Percentiles rank a stretch among this genome's conserved stretches.
These are phyloP conservation scores for Termitomyces sp. DNA, from an alignment of 768 basidiomycete genomes.

Conservation along the genomic window DNA sequence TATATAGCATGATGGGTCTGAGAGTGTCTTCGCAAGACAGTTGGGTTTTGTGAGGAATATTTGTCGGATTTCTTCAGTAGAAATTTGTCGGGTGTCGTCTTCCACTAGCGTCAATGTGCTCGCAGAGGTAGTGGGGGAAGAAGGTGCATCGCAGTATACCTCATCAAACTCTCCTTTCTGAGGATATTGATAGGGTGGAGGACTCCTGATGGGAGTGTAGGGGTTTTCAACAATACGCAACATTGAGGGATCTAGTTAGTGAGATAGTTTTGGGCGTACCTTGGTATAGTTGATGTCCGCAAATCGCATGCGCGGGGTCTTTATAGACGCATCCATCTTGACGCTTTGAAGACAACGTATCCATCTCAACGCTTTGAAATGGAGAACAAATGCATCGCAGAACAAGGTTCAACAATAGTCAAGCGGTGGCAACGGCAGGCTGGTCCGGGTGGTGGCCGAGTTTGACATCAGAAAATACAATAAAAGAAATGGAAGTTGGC, in stretches of 20 bases:
- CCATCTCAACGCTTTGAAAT: neutral
- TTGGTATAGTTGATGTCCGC: neutral
- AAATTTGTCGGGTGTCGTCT: neutral
- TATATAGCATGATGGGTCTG: neutral
- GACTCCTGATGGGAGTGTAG: neutral
- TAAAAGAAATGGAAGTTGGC: neutral
- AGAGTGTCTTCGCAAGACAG: neutral
- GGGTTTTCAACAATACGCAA: neutral
- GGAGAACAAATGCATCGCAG: slow-evolving; percentile 9
- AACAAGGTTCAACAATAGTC: slow-evolving; percentile 10
- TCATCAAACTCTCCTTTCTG: neutral
- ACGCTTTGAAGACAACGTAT: slow-evolving; percentile 5
- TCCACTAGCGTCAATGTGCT: slow-evolving; percentile 13
- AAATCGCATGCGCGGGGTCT: neutral
- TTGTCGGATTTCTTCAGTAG: slow-evolving; percentile 4
- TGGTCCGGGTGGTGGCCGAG: neutral
- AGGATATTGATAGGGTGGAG: neutral
- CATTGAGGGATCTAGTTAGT: neutral
- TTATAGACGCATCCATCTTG: slow-evolving; percentile 5
- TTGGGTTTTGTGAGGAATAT: slow-evolving; percentile 13
- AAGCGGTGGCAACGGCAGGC: slow-evolving; percentile 4
- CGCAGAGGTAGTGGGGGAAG: slow-evolving; percentile 12
- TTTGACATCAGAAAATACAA: neutral
- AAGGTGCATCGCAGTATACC: neutral
- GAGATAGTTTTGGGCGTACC: neutral